phyloP scores from a whole-genome alignment of 2,329 filamentous ascomycete genomes.

The Aureobasidium sp. region DNA sequence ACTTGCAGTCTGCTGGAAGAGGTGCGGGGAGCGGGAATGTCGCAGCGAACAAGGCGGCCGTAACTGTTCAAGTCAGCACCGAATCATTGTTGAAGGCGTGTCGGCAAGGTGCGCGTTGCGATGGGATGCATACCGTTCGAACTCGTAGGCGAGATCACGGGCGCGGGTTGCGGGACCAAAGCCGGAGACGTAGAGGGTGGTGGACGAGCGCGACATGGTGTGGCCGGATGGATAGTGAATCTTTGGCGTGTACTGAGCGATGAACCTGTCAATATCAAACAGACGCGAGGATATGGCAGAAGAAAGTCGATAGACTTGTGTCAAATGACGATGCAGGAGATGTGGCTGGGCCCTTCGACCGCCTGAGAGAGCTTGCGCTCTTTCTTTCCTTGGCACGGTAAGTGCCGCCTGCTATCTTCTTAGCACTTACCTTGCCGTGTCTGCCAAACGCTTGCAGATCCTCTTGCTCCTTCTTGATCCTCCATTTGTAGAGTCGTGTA shows the following conservation, averaged over 20 bases:
- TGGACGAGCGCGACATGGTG: constrained; percentile 74
- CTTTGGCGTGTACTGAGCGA: neutral
- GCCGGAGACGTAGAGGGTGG: constrained; percentile 96
- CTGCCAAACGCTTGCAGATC: neutral
- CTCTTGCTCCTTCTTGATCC: constrained; percentile 3
- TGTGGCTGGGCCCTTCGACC: constrained; percentile 1
- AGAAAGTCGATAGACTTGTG: constrained; percentile 9
- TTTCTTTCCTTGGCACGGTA: constrained; percentile 8
- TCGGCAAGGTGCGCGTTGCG: neutral
- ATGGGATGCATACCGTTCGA: constrained; percentile 90
- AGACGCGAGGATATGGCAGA: neutral
- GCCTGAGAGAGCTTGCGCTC: neutral
- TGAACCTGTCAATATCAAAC: neutral
- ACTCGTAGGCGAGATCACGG: constrained; percentile 99
- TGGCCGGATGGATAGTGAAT: neutral
- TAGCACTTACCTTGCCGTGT: neutral
- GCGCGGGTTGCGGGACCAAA: constrained; percentile 98
- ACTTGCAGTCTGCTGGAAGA: constrained; percentile 93
- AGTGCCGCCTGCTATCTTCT: neutral
- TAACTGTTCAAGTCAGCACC: constrained; percentile 55
- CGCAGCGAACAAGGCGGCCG: constrained; percentile 93
- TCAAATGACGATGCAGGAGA: constrained; percentile 11
- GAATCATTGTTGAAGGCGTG: neutral
- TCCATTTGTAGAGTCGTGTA: constrained; percentile 6
- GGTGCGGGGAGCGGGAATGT: constrained; percentile 92